Evolutionary conservation across 2,329 filamentous ascomycete species (phyloP), one percentile per base, ranked within the genome.

Genomic region (Calonectria honghensis): DNA sequence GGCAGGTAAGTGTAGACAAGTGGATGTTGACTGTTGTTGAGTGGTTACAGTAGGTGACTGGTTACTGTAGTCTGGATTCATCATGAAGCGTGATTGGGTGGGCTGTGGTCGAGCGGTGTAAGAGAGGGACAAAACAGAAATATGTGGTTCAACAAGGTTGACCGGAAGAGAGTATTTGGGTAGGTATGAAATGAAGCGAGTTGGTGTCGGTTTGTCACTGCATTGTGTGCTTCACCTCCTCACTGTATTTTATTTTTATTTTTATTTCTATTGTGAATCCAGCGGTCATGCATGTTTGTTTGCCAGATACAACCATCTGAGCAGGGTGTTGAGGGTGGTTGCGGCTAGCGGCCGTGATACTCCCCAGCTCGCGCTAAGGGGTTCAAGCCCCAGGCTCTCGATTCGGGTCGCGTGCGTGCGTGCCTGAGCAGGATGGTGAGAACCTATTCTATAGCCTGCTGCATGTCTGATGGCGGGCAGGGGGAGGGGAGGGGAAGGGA

Each of bases 331-430:
- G 39, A 48, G 45, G 7, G 20, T 24, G 45, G 45, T 48, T 48
- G 45, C 45, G 45, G 45, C 18, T 48, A 24, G 45, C 45, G n/a
- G n/a, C 45, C 45, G n/a, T 20, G 18, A 45, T n/a, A 45, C 41
- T 20, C 6, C 39, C 18, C 18, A 18, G 45, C 20, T 48, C 10
- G 45, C 45, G 45, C 45, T 48, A 48, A 48, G 20, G 45, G 45
- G 45, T 48, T 48, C 41, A 20, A 48, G n/a, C 57, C 57, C 41
- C 57, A 27, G 54, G 54, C 67, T 50, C 52, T 57, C 31, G 54
- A 31, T 59, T 54, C 24, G 45, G n/a, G 68, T 68, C 57, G 57
- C 32, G 57, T 63, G 68, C 41, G 45, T 51, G 63, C 37, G 57
- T 41, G 24, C 57, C 24, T 63, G 37, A 14, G 24, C 24, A 41